Evolutionary conservation across 805 yeast species (phyloP).

Genomic region (Schizosaccharomyces pombe): ASM294v3 CU329670.1:1880501-1881000

Average conservation of each 20-base stretch:
- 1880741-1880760: too few species aligned
- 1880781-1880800: too few species aligned
- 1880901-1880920: slow-evolving; percentile 68
- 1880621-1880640: too few species aligned
- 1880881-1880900: slow-evolving; percentile 52
- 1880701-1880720: too few species aligned
- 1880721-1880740: too few species aligned
- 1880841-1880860: background rate
- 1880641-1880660: too few species aligned
- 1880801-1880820: too few species aligned
- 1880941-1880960: slow-evolving; percentile 73
- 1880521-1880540: background rate
- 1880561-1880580: background rate
- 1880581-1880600: slow-evolving; percentile 2
- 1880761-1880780: too few species aligned
- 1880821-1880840: too few species aligned
- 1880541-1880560: background rate
- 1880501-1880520: background rate
- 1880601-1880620: background rate
- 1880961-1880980: slow-evolving; percentile 81
- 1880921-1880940: slow-evolving; percentile 87
- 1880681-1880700: too few species aligned
- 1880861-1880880: slow-evolving; percentile 6
- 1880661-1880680: too few species aligned
- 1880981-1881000: slow-evolving; percentile 77